Conservation (phyloP, 2,329 filamentous ascomycete species). For the Torrubiella hemipterigena region DNA sequence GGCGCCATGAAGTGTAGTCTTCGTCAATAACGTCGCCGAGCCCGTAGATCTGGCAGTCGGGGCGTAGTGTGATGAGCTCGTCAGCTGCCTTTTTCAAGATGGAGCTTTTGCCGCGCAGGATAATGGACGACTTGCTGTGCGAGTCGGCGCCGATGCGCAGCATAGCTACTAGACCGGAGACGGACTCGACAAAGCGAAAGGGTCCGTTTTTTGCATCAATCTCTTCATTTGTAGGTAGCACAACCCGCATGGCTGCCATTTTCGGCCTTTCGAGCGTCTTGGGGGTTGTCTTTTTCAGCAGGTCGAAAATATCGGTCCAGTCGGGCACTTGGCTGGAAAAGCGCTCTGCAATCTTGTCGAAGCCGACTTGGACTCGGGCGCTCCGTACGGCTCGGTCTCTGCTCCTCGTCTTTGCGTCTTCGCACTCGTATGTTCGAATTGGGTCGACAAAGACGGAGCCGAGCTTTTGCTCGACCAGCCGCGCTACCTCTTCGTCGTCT, state of each 20-base stretch:
- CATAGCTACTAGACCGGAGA: constrained; percentile 1
- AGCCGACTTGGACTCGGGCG: constrained; percentile 22
- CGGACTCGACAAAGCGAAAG: constrained; percentile 10
- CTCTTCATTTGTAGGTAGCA: constrained; percentile 21
- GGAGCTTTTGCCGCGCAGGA: constrained; percentile 18
- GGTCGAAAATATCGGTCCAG: constrained; percentile 26
- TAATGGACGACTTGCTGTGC: constrained; percentile 15
- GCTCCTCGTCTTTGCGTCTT: too few relatives aligned
- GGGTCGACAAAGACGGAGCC: too few relatives aligned
- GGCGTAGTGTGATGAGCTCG: constrained; percentile 17
- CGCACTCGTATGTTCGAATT: too few relatives aligned
- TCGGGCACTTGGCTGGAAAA: constrained; percentile 17
- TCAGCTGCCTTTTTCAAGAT: constrained; percentile 20
- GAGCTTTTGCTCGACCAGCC: too few relatives aligned
- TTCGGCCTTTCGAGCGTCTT: constrained; percentile 16
- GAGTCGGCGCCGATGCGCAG: constrained; percentile 17
- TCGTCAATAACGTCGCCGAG: constrained; percentile 22
- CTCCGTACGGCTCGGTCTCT: constrained; percentile 11
- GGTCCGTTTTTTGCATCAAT: constrained; percentile 18
- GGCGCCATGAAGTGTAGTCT: constrained; percentile 21
- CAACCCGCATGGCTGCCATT: constrained; percentile 23
- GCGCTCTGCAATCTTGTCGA: constrained; percentile 20
- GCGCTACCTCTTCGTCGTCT: too few relatives aligned
- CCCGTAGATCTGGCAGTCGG: constrained; percentile 20
- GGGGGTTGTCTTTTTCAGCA: constrained; percentile 24